A percentile compares a stretch with the other conserved stretches of the same genome.
Evolutionary conservation across 2,329 filamentous ascomycete genomes (phyloP).

Genomic region (Aspergillus japonicus): DNA sequence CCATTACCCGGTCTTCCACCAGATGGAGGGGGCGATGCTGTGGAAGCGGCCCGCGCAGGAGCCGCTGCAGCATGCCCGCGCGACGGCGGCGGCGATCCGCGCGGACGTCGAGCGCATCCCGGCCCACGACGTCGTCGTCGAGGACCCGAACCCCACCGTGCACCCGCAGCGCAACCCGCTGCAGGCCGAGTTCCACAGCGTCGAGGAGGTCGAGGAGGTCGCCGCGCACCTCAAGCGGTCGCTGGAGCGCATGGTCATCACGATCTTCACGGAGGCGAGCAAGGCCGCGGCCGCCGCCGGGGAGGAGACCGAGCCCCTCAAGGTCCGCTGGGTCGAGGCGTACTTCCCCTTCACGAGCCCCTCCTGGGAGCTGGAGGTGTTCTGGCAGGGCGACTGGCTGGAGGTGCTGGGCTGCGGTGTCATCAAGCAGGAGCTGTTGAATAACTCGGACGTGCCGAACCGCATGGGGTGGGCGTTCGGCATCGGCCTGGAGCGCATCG

Average conservation of each 20-base stretch:
- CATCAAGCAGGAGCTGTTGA: slow-evolving; percentile 76
- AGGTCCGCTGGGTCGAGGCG: slow-evolving; percentile 90
- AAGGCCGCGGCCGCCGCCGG: slow-evolving; percentile 62
- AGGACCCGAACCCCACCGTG: slow-evolving; percentile 77
- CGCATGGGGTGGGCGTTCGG: slow-evolving; percentile 95
- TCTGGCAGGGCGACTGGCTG: slow-evolving; percentile 92
- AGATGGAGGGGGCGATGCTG: slow-evolving; percentile 92
- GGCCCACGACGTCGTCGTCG: slow-evolving; percentile 70
- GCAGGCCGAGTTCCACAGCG: slow-evolving; percentile 68
- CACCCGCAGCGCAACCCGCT: slow-evolving; percentile 79
- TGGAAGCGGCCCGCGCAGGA: slow-evolving; percentile 66
- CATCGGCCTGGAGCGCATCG: slow-evolving; percentile 87
- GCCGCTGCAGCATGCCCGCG: slow-evolving; percentile 32
- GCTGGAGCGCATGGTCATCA: slow-evolving; percentile 83
- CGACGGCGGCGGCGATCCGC: slow-evolving; percentile 62
- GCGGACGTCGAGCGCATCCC: slow-evolving; percentile 71
- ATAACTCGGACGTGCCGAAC: slow-evolving; percentile 70
- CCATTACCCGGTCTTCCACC: slow-evolving; percentile 96
- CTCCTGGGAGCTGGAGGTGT: slow-evolving; percentile 93
- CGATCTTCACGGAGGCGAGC: slow-evolving; percentile 79
- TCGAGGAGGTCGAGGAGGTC: slow-evolving; percentile 77
- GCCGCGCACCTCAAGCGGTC: slow-evolving; percentile 83
- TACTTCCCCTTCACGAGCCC: slow-evolving; percentile 98
- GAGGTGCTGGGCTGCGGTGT: slow-evolving; percentile 94
- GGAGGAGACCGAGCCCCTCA: slow-evolving; percentile 68